Percentiles rank a stretch among this genome's conserved stretches.
phyloP scores from a whole-genome alignment of 306 rosid genomes.

The Lupinus albus region DNA sequence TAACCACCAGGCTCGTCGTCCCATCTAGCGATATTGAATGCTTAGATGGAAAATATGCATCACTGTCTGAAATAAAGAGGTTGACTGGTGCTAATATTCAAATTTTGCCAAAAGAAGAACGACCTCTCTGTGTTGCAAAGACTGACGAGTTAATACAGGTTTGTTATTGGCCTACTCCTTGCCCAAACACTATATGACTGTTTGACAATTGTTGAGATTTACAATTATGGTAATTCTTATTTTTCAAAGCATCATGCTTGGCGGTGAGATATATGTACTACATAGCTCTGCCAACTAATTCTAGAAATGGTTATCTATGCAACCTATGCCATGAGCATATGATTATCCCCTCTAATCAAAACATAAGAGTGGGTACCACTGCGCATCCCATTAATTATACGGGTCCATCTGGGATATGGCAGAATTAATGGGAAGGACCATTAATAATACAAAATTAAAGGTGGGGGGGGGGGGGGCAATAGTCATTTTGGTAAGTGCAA shows the following conservation, averaged over 20 bases:
- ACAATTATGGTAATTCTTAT: conserved; percentile 26
- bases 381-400: not conserved
- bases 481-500: not conserved
- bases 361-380: not conserved
- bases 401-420: not conserved
- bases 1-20: conserved; percentile 88
- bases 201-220: conserved; percentile 29
- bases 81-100: conserved; percentile 81
- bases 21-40: conserved; percentile 78
- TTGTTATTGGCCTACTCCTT: conserved; percentile 48
- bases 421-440: not conserved
- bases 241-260: conserved; percentile 35
- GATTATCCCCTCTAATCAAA: not conserved
- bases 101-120: conserved; percentile 78
- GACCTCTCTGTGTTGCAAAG: conserved; percentile 69
- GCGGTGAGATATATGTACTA: not conserved
- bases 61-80: conserved; percentile 74
- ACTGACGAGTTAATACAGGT: conserved; percentile 87
- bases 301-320: not conserved
- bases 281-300: too few species aligned
- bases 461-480: not conserved
- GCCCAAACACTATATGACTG: conserved; percentile 21
- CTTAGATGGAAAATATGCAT: conserved; percentile 91
- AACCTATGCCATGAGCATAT: not conserved
- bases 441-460: not conserved